Evolutionary conservation across 2,329 filamentous ascomycete genomes (phyloP).

Genomic region (Diaporthe capsici): DNA sequence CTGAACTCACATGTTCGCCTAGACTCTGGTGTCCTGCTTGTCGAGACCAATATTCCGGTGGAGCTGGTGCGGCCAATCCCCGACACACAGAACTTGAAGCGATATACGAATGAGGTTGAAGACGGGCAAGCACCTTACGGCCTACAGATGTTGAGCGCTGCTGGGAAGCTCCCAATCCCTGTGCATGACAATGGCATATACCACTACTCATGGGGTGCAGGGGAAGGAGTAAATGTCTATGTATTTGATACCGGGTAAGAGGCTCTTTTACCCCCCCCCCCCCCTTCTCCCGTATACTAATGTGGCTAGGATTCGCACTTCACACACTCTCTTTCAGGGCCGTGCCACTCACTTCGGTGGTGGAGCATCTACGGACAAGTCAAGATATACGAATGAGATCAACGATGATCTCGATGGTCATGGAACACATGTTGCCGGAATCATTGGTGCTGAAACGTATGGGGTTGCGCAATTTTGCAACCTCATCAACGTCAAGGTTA

Average conservation of each 20-base stretch:
- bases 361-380: neutral
- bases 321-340: neutral
- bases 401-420: neutral
- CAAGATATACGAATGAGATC: neutral
- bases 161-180: neutral
- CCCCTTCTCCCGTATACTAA: too few relatives aligned
- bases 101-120: neutral
- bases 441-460: neutral
- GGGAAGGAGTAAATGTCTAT: neutral
- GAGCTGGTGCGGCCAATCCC: neutral
- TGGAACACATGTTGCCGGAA: conserved; percentile 2
- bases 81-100: neutral
- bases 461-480: neutral
- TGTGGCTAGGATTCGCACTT: neutral
- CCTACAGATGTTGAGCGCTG: neutral
- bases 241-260: neutral
- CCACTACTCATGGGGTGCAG: neutral
- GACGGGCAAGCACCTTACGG: neutral
- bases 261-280: too few relatives aligned
- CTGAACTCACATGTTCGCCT: neutral
- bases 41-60: neutral
- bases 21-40: neutral
- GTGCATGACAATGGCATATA: neutral
- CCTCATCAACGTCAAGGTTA: conserved; percentile 4
- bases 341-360: neutral